Base-by-base conservation (phyloP, 352 stramenopile genomes). In the Pythium phragmiticola region DNA sequence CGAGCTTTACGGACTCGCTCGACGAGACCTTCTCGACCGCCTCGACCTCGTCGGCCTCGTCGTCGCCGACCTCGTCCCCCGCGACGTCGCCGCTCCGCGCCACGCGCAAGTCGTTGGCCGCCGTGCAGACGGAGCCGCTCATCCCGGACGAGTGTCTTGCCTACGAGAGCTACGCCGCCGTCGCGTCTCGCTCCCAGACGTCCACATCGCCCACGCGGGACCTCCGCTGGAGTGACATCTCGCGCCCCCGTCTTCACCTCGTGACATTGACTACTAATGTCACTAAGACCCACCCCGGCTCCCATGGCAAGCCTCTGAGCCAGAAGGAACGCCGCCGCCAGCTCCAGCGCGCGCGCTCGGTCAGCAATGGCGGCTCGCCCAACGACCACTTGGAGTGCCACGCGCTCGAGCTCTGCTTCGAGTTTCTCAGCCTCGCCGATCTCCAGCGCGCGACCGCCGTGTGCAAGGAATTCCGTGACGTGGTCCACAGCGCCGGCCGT, bases 151-250 rank as follows among this genome's bases (percentile, higher is more conserved):
- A 79, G 57, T 82, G 70, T 47, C 59, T 90, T 50, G 75, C 74
- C 17, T 93, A 90, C 74, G 82, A 88, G 66, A 89, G 79, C 19
- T 93, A 90, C 69, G 84, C 80, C 6, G 82, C 84, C 33, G 82
- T 91, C 26, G 65, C 80, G 19, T 78, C 80, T 47, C 82, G 82
- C 63, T 72, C 63, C 48, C 66, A 61, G 28, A 36, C 34, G n/a
- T 49, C 52, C 21, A 16, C 57, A 14, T 66, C 64, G 42, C 54
- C 58, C n/a, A 66, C 76, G 1, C 62, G 73, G 34, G 70, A 74
- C 23, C 72, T 92, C 21, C 81, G 79, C 54, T 92, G 84, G 84
- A 84, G 80, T 65, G 80, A 92, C 69, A 69, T 92, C 26, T 76
- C 87, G 46, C 77, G 70, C 55, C 70, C 73, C 45, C 70, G 64